Base-by-base conservation (phyloP, 169 alveolate species). In the Eimeria zaria region DNA sequence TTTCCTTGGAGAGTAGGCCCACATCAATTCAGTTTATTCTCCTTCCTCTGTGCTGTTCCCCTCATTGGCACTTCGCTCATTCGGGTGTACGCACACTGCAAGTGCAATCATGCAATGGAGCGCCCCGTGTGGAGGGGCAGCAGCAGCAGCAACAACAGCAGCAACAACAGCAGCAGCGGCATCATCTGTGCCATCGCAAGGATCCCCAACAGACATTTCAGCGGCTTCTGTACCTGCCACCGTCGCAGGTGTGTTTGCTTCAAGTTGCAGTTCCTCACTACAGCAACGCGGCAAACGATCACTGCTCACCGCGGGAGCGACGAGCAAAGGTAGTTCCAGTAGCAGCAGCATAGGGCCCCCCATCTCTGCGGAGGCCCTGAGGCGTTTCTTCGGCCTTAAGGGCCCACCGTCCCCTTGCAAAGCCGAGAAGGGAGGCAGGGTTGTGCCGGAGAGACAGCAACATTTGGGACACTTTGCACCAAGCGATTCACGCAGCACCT, bases 141-240 rank as follows among this genome's bases (percentile, higher is more conserved):
- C 83, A 71, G 83, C 83, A 71, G n/a, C 73, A 24, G 83, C 83
- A 71, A 53, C 51, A 71, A 14, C 83, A 71, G 7, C 83, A 36
- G 83, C 83, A 71, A 53, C 83, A 71, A 53, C 83, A 71, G n/a
- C 73, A 24, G 83, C 83, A 71, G 83, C 51, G 36, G n/a, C 83
- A 71, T 36, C 83, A 36, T 33, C 48, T 14, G 78, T 36, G 51
- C 83, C 83, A 36, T 71, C 83, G 48, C 83, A 71, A 14, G 83
- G 36, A n/a, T 24, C 83, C 83, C 55, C 83, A 71, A 53, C 53
- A 71, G 83, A 71, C 83, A 9, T 53, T 71, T 33, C 83, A 36
- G 83, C 83, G 8, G 53, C 83, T 71, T 2, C 83, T 24, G 83
- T 71, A 71, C 24, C 71, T 62, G 53, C 83, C 46, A 71, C 83